A percentile compares a stretch with the other conserved stretches of the same genome.
phyloP scores from a whole-genome alignment of 441 rosid genomes.

The Aquilaria agallochum region DNA sequence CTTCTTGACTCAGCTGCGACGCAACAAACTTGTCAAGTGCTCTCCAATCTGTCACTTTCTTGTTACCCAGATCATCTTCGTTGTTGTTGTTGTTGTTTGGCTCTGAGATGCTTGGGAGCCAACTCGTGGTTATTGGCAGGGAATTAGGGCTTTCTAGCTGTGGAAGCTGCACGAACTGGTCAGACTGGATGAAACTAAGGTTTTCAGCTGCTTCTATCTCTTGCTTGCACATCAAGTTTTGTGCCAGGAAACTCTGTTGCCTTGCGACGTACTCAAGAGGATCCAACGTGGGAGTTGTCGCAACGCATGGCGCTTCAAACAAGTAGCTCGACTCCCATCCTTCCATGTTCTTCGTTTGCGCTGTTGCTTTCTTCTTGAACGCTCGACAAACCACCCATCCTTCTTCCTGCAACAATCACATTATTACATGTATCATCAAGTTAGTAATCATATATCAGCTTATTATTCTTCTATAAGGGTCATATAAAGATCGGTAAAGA shows the following conservation, averaged over 20 bases:
- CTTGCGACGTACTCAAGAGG: slow-evolving; percentile 48
- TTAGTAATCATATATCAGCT: no score
- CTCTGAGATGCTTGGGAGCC: slow-evolving; percentile 18
- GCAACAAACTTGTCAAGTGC: slow-evolving; percentile 92
- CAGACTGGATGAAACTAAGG: slow-evolving; percentile 31
- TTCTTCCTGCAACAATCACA: slow-evolving; percentile 58
- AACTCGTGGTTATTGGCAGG: slow-evolving; percentile 41
- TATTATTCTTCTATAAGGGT: no score
- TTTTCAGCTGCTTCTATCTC: slow-evolving; percentile 50
- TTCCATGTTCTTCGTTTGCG: slow-evolving; percentile 45
- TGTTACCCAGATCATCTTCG: slow-evolving; percentile 23
- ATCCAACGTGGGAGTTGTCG: slow-evolving; percentile 49
- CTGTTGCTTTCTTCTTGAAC: slow-evolving; percentile 64
- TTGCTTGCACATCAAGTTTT: slow-evolving; percentile 45
- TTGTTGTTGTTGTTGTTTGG: slow-evolving; percentile 12
- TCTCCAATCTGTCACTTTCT: slow-evolving; percentile 85
- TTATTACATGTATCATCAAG: no score
- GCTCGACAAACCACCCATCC: slow-evolving; percentile 99
- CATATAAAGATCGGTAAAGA: no score
- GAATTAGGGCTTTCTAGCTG: slow-evolving; percentile 62
- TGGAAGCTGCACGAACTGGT: slow-evolving; percentile 55
- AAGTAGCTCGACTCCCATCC: slow-evolving; percentile 64
- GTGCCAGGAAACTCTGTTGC: slow-evolving; percentile 31
- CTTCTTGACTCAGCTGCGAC: slow-evolving; percentile 78
- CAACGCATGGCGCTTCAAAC: slow-evolving; percentile 43